Base-by-base conservation (phyloP, 345 rosid species). In the Draba incana region DNA sequence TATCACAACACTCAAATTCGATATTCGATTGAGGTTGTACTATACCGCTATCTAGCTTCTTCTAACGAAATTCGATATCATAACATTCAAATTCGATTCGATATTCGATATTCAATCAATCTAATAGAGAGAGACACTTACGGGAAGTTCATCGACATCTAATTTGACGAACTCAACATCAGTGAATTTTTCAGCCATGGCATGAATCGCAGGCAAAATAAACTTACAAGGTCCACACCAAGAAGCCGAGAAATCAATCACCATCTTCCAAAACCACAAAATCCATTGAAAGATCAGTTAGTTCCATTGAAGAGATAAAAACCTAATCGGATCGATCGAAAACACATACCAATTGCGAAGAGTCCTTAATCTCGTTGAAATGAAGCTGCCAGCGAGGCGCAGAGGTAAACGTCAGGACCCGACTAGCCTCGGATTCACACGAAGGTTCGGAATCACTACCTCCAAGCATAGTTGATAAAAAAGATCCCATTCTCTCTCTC, bases 141-240 rank as follows among this genome's bases (percentile, higher is more conserved):
- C 98, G 44, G 88, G 79, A 42, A 88, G 62, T 69, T 85, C 83
- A 75, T 92, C 98, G 4, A 92, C 98, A 72, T 93, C 98, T 70
- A 93, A 80, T 78, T 90, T 90, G 46, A 77, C 89, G 75, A 90
- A 93, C 2, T 68, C 49, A 42, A 93, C 94, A 35, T 87, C 87
- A 7, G 75, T 9, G 75, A 68, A 85, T 63, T 76, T 82, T 0
- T 11, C 41, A 67, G 97, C 81, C 85, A 88, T 61, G 51, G 27
- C 78, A 4, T 56, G 55, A 12, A 86, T 38, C 20, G 56, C 83
- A 12, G 97, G 96, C 77, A 83, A 92, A 64, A 93, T 85, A 23
- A 80, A 33, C 73, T 66, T 82, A 81, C 97, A 93, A 4, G 96
- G 98, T 28, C 94, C 92, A 55, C 98, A 93, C 98, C 97, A 90